Evolutionary conservation across 768 basidiomycete species (phyloP).

Genomic region (Amanita pseudoporphyria): DNA sequence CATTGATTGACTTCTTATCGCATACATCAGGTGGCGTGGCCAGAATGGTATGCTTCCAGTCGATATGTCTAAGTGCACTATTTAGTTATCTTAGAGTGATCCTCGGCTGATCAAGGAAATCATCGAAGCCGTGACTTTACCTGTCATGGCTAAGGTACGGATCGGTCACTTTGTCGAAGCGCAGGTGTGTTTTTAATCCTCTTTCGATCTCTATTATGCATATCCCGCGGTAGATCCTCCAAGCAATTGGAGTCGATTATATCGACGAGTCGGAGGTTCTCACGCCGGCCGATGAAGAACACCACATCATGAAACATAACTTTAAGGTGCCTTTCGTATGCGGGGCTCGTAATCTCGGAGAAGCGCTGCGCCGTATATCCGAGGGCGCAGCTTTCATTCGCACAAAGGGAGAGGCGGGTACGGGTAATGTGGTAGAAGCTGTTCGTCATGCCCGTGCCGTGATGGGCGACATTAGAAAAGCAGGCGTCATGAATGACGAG

Average conservation of each 20-base stretch:
- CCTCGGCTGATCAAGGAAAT: conserved; percentile 96
- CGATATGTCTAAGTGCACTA: neutral
- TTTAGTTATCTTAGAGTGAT: conserved; percentile 51
- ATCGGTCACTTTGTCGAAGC: conserved; percentile 99
- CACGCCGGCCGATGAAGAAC: conserved; percentile 91
- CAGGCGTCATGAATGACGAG: conserved; percentile 85
- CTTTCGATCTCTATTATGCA: conserved; percentile 3
- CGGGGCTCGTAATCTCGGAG: conserved; percentile 90
- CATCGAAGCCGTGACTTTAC: conserved; percentile 89
- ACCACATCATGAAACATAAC: conserved; percentile 94
- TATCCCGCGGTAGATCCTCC: conserved; percentile 57
- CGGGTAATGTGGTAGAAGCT: conserved; percentile 87
- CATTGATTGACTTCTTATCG: neutral
- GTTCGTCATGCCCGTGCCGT: conserved; percentile 87
- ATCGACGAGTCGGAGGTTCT: conserved; percentile 94
- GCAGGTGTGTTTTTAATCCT: conserved; percentile 40
- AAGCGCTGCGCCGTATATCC: conserved; percentile 91
- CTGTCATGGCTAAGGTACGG: conserved; percentile 93
- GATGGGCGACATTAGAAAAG: conserved; percentile 74
- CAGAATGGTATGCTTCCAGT: conserved; percentile 63
- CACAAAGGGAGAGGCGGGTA: conserved; percentile 91
- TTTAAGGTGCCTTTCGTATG: conserved; percentile 97
- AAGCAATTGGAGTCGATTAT: conserved; percentile 92
- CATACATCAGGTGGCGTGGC: conserved; percentile 66
- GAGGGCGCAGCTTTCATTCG: conserved; percentile 99